Evolutionary conservation across 2,329 filamentous ascomycete species (phyloP), one percentile per base, ranked within the genome.

Genomic region (Cladophialophora yegresii): DNA sequence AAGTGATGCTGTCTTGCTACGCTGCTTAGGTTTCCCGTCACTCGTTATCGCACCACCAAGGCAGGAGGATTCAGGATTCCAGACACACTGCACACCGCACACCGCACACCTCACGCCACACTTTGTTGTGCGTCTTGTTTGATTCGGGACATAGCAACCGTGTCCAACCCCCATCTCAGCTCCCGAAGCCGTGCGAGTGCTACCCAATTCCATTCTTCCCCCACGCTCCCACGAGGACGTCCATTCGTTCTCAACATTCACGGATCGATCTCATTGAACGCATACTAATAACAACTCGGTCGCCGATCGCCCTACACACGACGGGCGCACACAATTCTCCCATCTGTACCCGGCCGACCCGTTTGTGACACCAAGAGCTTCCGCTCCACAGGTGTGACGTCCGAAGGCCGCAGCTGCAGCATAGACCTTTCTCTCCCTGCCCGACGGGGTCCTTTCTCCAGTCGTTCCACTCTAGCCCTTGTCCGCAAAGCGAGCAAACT

Each of bases 401-500:
- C 23, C 23, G 47, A 50, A 22, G 47, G 20, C 47, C 20, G 26
- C 47, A 26, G 47, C 22, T 50, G 47, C 47, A 28, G 47, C 47
- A 50, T 50, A 50, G 47, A 50, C 13, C 47, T 50, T 50, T 50
- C 47, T 50, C 47, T 50, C 22, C 45, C 20, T 28, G 47, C 47
- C 47, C 47, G 26, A 50, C 12, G 20, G 47, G 47, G 12, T 16
- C 47, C 47, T 26, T 33, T n/a, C 51, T 32, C 16, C 28, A 33
- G 51, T 54, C 28, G 51, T n/a, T 54, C 28, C 26, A 54, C 28
- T 30, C 9, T n/a, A 20, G 8, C 20, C 26, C 47, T 54, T 32
- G 16, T 54, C 51, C 47, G n/a, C 51, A 10, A 54, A 32, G 23
- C 20, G 16, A 49, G 47, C 54, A 45, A 64, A 53, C 36, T 51